Conservation (phyloP, 331 rosid species). For the Quercus lobata region DNA sequence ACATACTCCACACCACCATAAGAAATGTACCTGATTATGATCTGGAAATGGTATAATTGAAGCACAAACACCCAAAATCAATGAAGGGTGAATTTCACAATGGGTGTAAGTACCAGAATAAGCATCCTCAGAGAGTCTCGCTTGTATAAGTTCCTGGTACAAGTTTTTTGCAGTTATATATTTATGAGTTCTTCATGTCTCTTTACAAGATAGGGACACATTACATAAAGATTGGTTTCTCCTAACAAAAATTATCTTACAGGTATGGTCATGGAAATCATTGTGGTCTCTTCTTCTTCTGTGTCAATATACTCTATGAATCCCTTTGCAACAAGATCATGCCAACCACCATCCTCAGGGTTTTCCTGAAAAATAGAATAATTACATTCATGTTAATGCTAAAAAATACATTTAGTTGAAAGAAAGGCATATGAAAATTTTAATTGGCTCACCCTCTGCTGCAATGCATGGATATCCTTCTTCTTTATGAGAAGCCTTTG, state of each 20-base stretch:
- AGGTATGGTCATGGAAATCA: constrained; percentile 97
- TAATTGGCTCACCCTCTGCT: constrained; percentile 76
- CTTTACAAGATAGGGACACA: neutral
- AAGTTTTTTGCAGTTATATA: constrained; percentile 15
- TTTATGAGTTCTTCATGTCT: constrained; percentile 4
- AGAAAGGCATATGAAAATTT: neutral
- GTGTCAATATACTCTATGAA: constrained; percentile 93
- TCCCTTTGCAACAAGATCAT: constrained; percentile 94
- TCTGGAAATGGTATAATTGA: constrained; percentile 98
- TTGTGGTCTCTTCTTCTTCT: constrained; percentile 98
- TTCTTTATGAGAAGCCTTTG: constrained; percentile 97
- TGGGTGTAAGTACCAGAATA: constrained; percentile 92
- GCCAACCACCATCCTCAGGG: constrained; percentile 96
- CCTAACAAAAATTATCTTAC: constrained; percentile 43
- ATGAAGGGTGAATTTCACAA: constrained; percentile 94
- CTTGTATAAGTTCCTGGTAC: constrained; percentile 92
- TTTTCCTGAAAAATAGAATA: constrained; percentile 55
- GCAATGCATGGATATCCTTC: constrained; percentile 79
- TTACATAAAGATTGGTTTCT: neutral
- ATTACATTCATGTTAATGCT: constrained; percentile 1
- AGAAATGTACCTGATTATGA: constrained; percentile 81
- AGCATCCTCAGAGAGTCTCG: constrained; percentile 78
- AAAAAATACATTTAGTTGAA: neutral
- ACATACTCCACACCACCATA: constrained; percentile 10
- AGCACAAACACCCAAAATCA: constrained; percentile 97